phyloP scores from a whole-genome alignment of 1,139 yeast species.

The Diutina pseudorugosa region DNA sequence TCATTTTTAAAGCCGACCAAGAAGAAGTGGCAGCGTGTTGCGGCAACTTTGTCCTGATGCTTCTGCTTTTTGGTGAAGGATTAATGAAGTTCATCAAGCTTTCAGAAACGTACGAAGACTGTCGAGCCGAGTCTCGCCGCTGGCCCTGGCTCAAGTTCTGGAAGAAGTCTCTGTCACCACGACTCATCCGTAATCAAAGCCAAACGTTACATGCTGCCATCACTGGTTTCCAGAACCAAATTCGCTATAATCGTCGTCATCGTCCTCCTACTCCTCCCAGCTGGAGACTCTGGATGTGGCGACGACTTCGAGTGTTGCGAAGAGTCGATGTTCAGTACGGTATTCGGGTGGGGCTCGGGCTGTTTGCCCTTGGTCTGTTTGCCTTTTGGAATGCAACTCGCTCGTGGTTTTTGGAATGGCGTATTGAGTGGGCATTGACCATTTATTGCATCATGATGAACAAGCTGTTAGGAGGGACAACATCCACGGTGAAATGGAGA shows the following conservation, averaged over 20 bases:
- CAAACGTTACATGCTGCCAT: background rate
- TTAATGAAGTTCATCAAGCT: slow-evolving; percentile 35
- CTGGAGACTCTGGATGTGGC: slow-evolving; percentile 16
- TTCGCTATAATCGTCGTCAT: background rate
- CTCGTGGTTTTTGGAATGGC: slow-evolving; percentile 46
- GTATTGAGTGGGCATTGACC: slow-evolving; percentile 79
- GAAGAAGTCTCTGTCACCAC: slow-evolving; percentile 12
- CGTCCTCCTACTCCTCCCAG: background rate
- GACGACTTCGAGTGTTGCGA: slow-evolving; percentile 22
- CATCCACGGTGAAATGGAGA: slow-evolving; percentile 68
- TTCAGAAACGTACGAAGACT: slow-evolving; percentile 29
- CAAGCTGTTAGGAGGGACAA: slow-evolving; percentile 78
- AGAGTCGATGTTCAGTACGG: slow-evolving; percentile 71
- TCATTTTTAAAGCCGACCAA: slow-evolving; percentile 44
- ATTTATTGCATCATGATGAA: slow-evolving; percentile 79
- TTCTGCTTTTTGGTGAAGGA: slow-evolving; percentile 53
- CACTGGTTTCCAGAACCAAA: background rate
- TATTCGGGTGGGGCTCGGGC: slow-evolving; percentile 68
- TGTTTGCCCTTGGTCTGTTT: slow-evolving; percentile 50
- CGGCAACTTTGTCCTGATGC: slow-evolving; percentile 61
- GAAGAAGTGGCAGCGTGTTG: slow-evolving; percentile 81
- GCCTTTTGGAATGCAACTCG: slow-evolving; percentile 54
- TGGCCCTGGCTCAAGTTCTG: slow-evolving; percentile 47
- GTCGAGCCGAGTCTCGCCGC: slow-evolving; percentile 16
- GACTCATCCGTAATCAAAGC: background rate